A percentile compares a stretch with the other conserved stretches of the same genome.
Conservation (phyloP, 768 basidiomycete genomes). For the Cantharellus cinnabarinus region DNA sequence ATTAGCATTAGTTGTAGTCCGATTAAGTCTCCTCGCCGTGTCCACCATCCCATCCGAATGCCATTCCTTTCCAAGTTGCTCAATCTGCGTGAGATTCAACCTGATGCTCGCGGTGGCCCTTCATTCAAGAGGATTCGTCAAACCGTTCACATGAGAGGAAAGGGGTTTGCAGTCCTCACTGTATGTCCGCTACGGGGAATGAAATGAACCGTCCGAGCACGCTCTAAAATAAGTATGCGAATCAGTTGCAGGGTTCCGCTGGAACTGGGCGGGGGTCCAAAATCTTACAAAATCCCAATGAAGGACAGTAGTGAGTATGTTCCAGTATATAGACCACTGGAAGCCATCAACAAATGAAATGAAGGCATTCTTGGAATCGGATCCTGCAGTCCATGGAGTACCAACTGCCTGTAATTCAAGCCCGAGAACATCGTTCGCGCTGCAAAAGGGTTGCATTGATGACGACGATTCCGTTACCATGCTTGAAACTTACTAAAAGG, state of each 20-base stretch:
- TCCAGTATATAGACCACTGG: constrained; percentile 51
- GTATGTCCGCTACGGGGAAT: constrained; percentile 33
- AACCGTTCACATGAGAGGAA: not conserved
- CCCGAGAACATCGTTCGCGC: constrained; percentile 39
- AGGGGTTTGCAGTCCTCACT: constrained; percentile 16
- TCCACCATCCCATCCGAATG: constrained; percentile 22
- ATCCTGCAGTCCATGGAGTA: constrained; percentile 32
- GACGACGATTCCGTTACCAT: not conserved
- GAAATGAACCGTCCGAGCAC: constrained; percentile 43
- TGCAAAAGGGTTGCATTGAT: constrained; percentile 11
- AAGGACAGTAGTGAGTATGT: constrained; percentile 31
- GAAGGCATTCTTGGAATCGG: constrained; percentile 25
- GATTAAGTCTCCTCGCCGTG: constrained; percentile 22
- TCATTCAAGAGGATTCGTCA: not conserved
- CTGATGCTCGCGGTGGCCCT: constrained; percentile 39
- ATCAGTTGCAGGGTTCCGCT: not conserved
- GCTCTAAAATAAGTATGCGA: constrained; percentile 23
- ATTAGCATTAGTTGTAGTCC: constrained; percentile 26
- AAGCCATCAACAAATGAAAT: constrained; percentile 36
- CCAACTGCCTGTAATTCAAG: constrained; percentile 40
- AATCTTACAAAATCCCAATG: constrained; percentile 54
- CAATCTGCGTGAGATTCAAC: constrained; percentile 33
- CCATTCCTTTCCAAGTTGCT: constrained; percentile 33
- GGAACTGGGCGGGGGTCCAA: not conserved
- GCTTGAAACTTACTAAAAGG: constrained; percentile 22